These are phyloP conservation scores for Oleoguttula mirabilis DNA, from an alignment of 495 filamentous ascomycete species.

Conservation along the genomic window DNA sequence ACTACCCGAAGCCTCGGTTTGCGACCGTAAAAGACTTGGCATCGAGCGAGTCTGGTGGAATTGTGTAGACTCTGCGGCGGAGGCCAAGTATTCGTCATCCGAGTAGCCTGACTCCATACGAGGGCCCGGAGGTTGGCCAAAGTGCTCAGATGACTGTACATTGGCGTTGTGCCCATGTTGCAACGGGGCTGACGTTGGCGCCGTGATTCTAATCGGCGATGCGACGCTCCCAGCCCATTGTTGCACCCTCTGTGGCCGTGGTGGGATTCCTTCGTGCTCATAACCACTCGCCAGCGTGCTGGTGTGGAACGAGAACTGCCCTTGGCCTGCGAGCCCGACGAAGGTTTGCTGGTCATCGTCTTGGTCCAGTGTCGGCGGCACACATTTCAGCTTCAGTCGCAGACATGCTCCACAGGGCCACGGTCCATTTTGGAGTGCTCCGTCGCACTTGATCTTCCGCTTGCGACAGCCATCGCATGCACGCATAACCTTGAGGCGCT, in stretches of 20 bases:
- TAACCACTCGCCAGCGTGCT: neutral
- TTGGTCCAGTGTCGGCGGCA: conserved; percentile 78
- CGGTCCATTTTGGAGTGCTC: conserved; percentile 80
- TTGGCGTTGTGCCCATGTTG: neutral
- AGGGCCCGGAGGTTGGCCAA: conserved; percentile 1
- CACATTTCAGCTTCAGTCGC: conserved; percentile 82
- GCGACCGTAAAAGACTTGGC: conserved; percentile 7
- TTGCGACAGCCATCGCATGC: conserved; percentile 93
- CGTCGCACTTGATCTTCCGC: conserved; percentile 91
- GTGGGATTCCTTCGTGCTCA: neutral
- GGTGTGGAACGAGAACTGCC: conserved; percentile 10
- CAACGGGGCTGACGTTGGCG: neutral
- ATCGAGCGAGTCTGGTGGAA: neutral
- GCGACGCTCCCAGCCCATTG: conserved; percentile 3
- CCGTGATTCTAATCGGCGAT: neutral
- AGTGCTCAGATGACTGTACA: neutral
- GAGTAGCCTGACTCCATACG: conserved; percentile 1
- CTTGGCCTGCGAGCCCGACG: neutral
- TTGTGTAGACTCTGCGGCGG: neutral
- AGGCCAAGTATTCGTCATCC: conserved; percentile 1
- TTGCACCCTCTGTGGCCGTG: neutral
- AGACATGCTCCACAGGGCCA: conserved; percentile 96
- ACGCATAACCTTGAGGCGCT: conserved; percentile 96
- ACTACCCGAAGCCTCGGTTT: conserved; percentile 6
- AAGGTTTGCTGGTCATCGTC: conserved; percentile 47